Evolutionary conservation across 164 flowering plant species (phyloP).

Genomic region (Vitis riparia): DNA sequence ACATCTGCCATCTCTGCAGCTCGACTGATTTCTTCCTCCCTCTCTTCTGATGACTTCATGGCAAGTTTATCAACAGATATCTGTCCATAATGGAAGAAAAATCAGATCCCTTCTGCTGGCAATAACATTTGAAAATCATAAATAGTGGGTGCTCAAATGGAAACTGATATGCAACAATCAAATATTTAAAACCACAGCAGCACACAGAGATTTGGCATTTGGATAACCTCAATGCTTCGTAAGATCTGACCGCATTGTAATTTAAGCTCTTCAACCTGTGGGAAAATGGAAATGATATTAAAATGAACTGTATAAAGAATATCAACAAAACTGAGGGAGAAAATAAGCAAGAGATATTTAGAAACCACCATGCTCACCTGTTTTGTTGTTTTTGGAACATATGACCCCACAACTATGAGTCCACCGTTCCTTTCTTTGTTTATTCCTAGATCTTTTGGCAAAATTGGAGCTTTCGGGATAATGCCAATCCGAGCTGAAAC

Average conservation of each 20-base stretch:
- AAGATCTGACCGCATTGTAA: constrained; percentile 48
- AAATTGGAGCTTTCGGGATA: constrained; percentile 67
- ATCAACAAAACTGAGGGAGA: not conserved
- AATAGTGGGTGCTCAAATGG: not conserved
- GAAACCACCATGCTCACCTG: constrained; percentile 54
- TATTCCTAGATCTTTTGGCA: constrained; percentile 73
- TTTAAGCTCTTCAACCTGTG: constrained; percentile 83
- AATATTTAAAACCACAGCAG: too few species aligned
- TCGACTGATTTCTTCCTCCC: constrained; percentile 75
- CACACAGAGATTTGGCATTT: not conserved
- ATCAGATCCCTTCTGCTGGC: constrained; percentile 4
- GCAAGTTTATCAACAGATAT: constrained; percentile 88
- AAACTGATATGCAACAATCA: too few species aligned
- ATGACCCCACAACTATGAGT: constrained; percentile 92
- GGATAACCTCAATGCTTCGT: constrained; percentile 71
- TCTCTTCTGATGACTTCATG: constrained; percentile 70
- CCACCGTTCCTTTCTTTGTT: constrained; percentile 68
- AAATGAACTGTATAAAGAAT: not conserved
- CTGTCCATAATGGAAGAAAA: constrained; percentile 31
- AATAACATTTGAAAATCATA: not conserved
- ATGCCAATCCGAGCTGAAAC: constrained; percentile 95
- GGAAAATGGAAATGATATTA: not conserved
- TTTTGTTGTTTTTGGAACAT: constrained; percentile 96
- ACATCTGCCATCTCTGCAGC: constrained; percentile 76
- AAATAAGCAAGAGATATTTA: not conserved